phyloP scores from a whole-genome alignment of 768 basidiomycete species.

The Phaffia australis region DNA sequence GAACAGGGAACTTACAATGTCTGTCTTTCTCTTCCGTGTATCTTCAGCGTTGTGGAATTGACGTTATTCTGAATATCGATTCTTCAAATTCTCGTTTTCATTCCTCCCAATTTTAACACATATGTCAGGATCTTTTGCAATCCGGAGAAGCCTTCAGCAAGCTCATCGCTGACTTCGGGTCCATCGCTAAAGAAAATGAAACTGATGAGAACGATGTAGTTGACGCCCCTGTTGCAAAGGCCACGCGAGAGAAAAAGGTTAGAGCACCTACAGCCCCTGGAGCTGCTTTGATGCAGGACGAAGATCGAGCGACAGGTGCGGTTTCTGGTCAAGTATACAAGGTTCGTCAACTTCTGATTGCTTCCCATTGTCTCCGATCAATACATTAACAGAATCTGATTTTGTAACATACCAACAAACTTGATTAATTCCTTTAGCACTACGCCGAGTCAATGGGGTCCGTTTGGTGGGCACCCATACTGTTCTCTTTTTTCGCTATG shows the following conservation, averaged over 20 bases:
- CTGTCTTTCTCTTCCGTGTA: conserved; percentile 3
- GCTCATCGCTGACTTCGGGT: conserved; percentile 27
- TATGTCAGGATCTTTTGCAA: conserved; percentile 44
- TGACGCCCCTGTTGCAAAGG: conserved; percentile 31
- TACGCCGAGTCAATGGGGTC: conserved; percentile 47
- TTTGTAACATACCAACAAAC: neutral
- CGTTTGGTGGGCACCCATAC: conserved; percentile 43
- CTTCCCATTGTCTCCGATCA: neutral
- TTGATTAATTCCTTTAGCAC: conserved; percentile 20
- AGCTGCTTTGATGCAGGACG: conserved; percentile 43
- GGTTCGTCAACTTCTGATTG: neutral
- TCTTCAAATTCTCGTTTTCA: too few species aligned
- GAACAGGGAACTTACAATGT: conserved; percentile 54
- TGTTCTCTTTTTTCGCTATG: conserved; percentile 44
- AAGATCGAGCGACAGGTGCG: conserved; percentile 51
- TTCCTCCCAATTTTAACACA: too few species aligned
- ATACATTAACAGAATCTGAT: neutral
- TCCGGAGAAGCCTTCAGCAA: conserved; percentile 36
- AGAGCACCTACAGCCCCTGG: conserved; percentile 27
- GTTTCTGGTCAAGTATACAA: conserved; percentile 47
- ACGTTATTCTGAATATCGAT: too few species aligned
- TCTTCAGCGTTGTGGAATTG: too few species aligned
- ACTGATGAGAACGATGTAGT: conserved; percentile 28
- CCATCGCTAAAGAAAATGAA: conserved; percentile 22
- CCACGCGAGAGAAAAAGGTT: conserved; percentile 33